Evolutionary conservation across 202 grass and related monocot genomes (phyloP).

Genomic region (Schoenoplectus tabernaemontani): DNA sequence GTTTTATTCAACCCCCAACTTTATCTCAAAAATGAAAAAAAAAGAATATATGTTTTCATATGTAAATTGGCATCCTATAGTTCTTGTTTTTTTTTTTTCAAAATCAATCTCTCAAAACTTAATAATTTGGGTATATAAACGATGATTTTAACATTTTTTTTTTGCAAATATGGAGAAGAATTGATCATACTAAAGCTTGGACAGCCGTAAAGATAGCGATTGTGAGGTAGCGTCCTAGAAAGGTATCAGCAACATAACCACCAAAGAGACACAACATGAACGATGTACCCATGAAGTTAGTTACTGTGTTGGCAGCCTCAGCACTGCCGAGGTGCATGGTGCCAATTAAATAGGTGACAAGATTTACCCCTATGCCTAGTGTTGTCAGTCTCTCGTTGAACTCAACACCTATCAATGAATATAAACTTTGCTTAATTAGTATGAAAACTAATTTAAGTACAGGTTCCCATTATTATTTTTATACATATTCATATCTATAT

Average conservation of each 20-base stretch:
- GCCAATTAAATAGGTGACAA: conserved; percentile 68
- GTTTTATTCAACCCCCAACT: too few relatives aligned
- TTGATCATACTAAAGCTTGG: conserved; percentile 47
- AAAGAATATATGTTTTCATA: background rate
- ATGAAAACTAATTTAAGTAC: background rate
- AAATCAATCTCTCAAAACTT: background rate
- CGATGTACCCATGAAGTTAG: conserved; percentile 97
- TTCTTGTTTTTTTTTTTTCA: background rate
- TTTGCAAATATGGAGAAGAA: background rate
- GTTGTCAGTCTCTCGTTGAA: conserved; percentile 76
- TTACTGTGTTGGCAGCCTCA: conserved; percentile 64
- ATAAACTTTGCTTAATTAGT: background rate
- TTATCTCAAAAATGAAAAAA: too few relatives aligned
- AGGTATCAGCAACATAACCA: conserved; percentile 80
- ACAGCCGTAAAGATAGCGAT: conserved; percentile 77
- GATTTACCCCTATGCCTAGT: conserved; percentile 77
- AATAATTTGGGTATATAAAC: background rate
- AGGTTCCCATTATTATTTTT: too few relatives aligned
- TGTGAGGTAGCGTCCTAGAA: conserved; percentile 75
- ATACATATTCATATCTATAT: background rate
- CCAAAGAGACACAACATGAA: conserved; percentile 97
- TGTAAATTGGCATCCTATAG: background rate
- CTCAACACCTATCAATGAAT: conserved; percentile 37
- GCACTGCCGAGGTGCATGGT: conserved; percentile 86
- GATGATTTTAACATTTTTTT: background rate